Conservation (phyloP, 495 filamentous ascomycete genomes). For the Penicillium nucicola region DNA sequence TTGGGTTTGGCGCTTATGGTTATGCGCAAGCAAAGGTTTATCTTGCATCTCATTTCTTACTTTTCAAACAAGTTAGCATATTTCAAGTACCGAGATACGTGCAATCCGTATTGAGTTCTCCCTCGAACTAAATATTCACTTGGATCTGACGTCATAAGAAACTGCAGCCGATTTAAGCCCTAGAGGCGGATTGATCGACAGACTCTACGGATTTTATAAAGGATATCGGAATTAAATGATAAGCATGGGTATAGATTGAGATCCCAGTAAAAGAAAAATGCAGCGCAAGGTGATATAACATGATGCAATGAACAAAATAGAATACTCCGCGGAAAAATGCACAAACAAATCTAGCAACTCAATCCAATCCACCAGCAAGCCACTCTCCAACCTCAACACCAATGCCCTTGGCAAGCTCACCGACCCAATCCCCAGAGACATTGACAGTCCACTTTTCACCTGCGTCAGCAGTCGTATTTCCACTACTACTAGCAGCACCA, state of each 20-base stretch:
- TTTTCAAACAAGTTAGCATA: too few relatives aligned
- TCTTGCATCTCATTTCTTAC: too few relatives aligned
- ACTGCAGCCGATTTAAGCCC: too few relatives aligned
- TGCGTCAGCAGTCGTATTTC: slow-evolving; percentile 38
- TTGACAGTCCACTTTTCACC: slow-evolving; percentile 49
- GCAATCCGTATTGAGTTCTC: too few relatives aligned
- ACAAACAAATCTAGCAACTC: slow-evolving; percentile 1
- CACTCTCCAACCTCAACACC: slow-evolving; percentile 49
- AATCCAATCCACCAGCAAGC: slow-evolving; percentile 46
- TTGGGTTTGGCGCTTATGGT: too few relatives aligned
- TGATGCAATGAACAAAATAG: slow-evolving; percentile 6
- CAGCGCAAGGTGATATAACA: neutral
- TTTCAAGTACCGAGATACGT: too few relatives aligned
- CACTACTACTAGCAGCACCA: slow-evolving; percentile 29
- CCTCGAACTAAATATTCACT: too few relatives aligned
- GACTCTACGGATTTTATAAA: too few relatives aligned
- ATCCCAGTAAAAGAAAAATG: neutral
- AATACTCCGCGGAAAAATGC: neutral
- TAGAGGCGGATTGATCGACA: too few relatives aligned
- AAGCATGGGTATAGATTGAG: slow-evolving; percentile 19
- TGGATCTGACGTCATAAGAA: too few relatives aligned
- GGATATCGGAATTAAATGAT: neutral
- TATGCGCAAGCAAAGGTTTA: too few relatives aligned
- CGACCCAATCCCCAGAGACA: slow-evolving; percentile 47
- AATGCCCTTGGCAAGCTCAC: slow-evolving; percentile 44